Percentiles rank a stretch among this genome's conserved stretches.
Evolutionary conservation across 2,329 filamentous ascomycete genomes (phyloP).

Genomic region (Penicillium thymicola): DNA sequence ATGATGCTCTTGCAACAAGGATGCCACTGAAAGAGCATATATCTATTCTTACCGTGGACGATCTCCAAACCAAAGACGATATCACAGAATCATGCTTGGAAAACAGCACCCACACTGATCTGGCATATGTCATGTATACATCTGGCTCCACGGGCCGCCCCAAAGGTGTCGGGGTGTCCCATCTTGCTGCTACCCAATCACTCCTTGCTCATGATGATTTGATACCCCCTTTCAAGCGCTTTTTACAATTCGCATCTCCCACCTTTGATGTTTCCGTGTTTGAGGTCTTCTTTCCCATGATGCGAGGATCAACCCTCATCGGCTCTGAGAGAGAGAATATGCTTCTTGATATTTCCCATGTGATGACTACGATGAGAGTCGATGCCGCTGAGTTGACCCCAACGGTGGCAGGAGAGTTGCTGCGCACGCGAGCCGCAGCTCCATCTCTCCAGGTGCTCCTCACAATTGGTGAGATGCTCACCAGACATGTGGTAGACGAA

Average conservation of each 20-base stretch:
- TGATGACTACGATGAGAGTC: constrained; percentile 63
- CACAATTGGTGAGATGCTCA: constrained; percentile 93
- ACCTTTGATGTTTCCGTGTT: constrained; percentile 95
- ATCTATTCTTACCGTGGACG: constrained; percentile 23
- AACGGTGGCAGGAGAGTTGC: constrained; percentile 74
- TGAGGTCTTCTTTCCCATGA: constrained; percentile 87
- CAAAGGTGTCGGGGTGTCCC: constrained; percentile 81
- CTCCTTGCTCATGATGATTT: constrained; percentile 75
- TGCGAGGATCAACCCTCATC: constrained; percentile 69
- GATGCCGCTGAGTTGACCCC: constrained; percentile 89
- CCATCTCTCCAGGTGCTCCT: constrained; percentile 69
- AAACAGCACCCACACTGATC: constrained; percentile 27
- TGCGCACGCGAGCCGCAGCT: constrained; percentile 64
- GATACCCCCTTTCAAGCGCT: constrained; percentile 72
- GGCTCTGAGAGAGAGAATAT: constrained; percentile 66
- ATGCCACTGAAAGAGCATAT: constrained; percentile 21
- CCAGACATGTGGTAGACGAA: constrained; percentile 68
- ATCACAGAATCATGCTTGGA: constrained; percentile 2
- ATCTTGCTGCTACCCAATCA: constrained; percentile 75
- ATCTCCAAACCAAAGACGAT: constrained; percentile 9
- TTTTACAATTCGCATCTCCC: constrained; percentile 86
- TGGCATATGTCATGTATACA: constrained; percentile 92
- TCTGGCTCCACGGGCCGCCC: constrained; percentile 85
- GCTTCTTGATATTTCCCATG: constrained; percentile 69
- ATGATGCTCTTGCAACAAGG: constrained; percentile 28